Percentiles rank a stretch among this genome's conserved stretches.
Evolutionary conservation across 2,329 filamentous ascomycete species (phyloP).

Genomic region (Penicillium janthinellum): DNA sequence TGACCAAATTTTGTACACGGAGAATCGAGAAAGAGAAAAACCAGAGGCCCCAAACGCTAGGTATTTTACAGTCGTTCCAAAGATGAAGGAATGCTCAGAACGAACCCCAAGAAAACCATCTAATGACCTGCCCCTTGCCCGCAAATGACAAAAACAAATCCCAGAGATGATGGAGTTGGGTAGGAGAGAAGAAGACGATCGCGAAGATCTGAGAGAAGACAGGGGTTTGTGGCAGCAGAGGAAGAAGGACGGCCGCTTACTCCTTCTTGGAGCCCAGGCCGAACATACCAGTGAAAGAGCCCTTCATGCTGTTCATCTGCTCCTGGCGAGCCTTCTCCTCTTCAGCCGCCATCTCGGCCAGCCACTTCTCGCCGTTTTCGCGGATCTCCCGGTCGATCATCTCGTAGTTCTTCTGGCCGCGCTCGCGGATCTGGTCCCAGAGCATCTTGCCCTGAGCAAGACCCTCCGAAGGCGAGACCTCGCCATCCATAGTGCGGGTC

Average conservation of each 20-base stretch:
- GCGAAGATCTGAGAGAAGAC: slow-evolving; percentile 7
- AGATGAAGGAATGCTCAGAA: slow-evolving; percentile 27
- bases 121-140: slow-evolving; percentile 31
- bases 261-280: slow-evolving; percentile 38
- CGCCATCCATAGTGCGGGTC: slow-evolving; percentile 63
- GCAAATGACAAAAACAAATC: slow-evolving; percentile 25
- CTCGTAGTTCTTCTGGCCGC: slow-evolving; percentile 88
- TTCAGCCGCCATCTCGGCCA: slow-evolving; percentile 87
- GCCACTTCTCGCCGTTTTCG: slow-evolving; percentile 91
- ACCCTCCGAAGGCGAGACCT: slow-evolving; percentile 72
- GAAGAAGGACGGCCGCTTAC: slow-evolving; percentile 15
- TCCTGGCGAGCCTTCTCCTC: slow-evolving; percentile 90
- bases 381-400: slow-evolving; percentile 85
- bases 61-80: slow-evolving; percentile 39
- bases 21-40: slow-evolving; percentile 23
- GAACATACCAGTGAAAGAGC: slow-evolving; percentile 65
- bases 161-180: slow-evolving; percentile 21
- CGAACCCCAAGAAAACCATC: slow-evolving; percentile 30
- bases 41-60: slow-evolving; percentile 28
- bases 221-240: slow-evolving; percentile 1
- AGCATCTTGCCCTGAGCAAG: slow-evolving; percentile 95
- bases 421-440: slow-evolving; percentile 89
- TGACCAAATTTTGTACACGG: slow-evolving; percentile 31
- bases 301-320: slow-evolving; percentile 90
- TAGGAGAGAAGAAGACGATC: slow-evolving; percentile 13